These are phyloP conservation scores for Rubus idaeus DNA, from an alignment of 306 rosid genomes.

Conservation along the genomic window DNA sequence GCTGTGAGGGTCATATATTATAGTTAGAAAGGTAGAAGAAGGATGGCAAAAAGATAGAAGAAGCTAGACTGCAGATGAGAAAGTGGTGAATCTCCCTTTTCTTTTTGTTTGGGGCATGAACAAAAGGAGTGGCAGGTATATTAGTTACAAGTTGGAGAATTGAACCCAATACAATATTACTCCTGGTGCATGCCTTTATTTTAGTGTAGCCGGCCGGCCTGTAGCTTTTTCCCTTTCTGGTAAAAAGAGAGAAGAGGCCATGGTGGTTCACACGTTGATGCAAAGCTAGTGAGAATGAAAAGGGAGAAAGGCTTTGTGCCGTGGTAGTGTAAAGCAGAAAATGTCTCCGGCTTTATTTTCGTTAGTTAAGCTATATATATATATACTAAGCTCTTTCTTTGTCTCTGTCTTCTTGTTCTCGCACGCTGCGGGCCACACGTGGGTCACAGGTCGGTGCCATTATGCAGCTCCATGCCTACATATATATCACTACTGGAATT, in stretches of 20 bases:
- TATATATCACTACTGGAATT: too few relatives aligned
- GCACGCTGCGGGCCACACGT: conserved; percentile 38
- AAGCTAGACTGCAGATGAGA: neutral
- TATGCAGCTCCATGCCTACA: neutral
- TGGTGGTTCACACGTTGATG: conserved; percentile 43
- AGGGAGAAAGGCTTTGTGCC: neutral
- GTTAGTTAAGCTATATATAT: too few relatives aligned
- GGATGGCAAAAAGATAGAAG: neutral
- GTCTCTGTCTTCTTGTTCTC: neutral
- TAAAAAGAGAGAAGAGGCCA: conserved; percentile 7
- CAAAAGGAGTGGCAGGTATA: conserved; percentile 12
- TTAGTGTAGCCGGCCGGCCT: neutral
- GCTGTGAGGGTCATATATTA: neutral
- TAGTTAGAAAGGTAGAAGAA: neutral
- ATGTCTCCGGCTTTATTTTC: neutral
- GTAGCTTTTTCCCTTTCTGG: conserved; percentile 20
- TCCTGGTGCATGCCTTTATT: conserved; percentile 9
- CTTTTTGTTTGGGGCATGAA: neutral
- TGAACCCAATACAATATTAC: conserved; percentile 2
- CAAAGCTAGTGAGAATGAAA: neutral
- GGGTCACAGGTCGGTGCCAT: conserved; percentile 35
- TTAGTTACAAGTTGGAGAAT: conserved; percentile 11
- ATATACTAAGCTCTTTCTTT: neutral
- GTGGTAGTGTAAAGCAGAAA: neutral
- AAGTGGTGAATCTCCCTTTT: neutral